Evolutionary conservation across 2,329 filamentous ascomycete genomes (phyloP).

Genomic region (Ceratocystis smalleyi): DNA sequence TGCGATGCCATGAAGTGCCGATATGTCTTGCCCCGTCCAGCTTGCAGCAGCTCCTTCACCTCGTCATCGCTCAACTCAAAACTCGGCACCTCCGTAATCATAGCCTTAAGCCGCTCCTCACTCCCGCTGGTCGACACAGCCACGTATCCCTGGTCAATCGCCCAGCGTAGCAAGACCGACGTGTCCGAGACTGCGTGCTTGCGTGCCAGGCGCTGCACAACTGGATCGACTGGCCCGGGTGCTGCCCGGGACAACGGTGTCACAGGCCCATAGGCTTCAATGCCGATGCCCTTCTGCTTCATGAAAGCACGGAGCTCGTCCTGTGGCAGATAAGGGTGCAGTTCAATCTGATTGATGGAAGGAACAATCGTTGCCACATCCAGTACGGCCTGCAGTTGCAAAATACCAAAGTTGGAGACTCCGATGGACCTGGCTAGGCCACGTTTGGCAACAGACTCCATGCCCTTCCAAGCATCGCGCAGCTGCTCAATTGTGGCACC

Average conservation of each 20-base stretch:
- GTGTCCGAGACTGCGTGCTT: slow-evolving; percentile 5
- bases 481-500: slow-evolving; percentile 11
- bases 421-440: slow-evolving; percentile 33
- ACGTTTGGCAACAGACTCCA: slow-evolving; percentile 27
- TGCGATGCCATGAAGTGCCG: slow-evolving; percentile 3
- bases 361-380: slow-evolving; percentile 39
- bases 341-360: slow-evolving; percentile 53
- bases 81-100: slow-evolving; percentile 18
- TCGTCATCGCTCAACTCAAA: slow-evolving; percentile 12
- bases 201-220: background rate
- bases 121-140: slow-evolving; percentile 17
- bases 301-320: slow-evolving; percentile 40
- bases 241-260: background rate
- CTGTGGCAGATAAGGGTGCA: slow-evolving; percentile 53
- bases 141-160: slow-evolving; percentile 10
- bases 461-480: slow-evolving; percentile 23
- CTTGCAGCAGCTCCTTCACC: slow-evolving; percentile 3
- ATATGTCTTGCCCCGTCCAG: background rate
- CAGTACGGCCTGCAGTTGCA: slow-evolving; percentile 29
- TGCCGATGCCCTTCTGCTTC: slow-evolving; percentile 40
- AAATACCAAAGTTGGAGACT: slow-evolving; percentile 35
- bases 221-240: background rate
- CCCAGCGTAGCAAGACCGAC: slow-evolving; percentile 1
- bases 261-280: slow-evolving; percentile 48
- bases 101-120: slow-evolving; percentile 17